These are phyloP conservation scores for Kwoniella botswanensis DNA, from an alignment of 768 basidiomycete species.

Conservation along the genomic window DNA sequence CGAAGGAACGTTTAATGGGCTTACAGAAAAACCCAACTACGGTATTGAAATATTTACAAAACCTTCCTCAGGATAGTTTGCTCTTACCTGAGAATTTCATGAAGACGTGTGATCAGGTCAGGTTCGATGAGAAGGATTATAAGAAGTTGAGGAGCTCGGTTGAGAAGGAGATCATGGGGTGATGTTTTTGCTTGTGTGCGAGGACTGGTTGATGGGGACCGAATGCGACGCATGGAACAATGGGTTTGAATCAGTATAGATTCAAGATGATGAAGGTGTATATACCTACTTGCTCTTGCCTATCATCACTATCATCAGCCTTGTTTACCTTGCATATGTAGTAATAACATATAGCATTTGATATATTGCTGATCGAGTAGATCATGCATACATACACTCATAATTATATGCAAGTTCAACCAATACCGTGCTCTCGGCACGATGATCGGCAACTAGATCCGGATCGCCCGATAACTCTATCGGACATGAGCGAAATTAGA, in stretches of 20 bases:
- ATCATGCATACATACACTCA: background rate
- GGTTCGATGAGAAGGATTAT: conserved; percentile 49
- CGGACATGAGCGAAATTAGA: background rate
- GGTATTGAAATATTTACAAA: conserved; percentile 38
- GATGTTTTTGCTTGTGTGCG: background rate
- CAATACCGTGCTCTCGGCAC: background rate
- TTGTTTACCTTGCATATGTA: no score
- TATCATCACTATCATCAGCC: no score
- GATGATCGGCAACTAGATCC: background rate
- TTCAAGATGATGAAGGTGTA: background rate
- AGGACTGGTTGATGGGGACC: no score
- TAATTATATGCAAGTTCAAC: background rate
- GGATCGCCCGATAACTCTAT: background rate
- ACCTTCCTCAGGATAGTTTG: conserved; percentile 48
- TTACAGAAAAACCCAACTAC: conserved; percentile 31
- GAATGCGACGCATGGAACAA: background rate
- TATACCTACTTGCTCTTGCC: background rate
- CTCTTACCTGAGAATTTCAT: conserved; percentile 51
- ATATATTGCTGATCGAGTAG: background rate
- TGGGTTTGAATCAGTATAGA: no score
- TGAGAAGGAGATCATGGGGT: conserved; percentile 48
- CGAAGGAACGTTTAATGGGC: conserved; percentile 42
- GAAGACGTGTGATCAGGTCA: conserved; percentile 43
- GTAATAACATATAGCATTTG: background rate
- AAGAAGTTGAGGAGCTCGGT: conserved; percentile 38